Percentiles rank a stretch among this genome's conserved stretches.
Evolutionary conservation across 768 basidiomycete species (phyloP).

Genomic region (Lactifluus volemus): DNA sequence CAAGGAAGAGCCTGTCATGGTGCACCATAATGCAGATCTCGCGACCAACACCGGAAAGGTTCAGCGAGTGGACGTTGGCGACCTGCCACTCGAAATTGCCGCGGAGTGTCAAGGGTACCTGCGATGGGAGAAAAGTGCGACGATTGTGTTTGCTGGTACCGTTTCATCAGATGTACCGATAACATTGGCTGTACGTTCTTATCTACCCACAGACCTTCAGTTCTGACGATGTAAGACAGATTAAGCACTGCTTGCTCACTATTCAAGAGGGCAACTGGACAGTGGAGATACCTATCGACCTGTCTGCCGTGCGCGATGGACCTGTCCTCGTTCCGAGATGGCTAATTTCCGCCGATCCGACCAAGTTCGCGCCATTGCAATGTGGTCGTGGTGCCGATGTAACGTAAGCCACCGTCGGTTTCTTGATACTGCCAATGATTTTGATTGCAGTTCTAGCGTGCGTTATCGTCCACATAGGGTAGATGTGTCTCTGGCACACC

Average conservation of each 20-base stretch:
- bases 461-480: constrained; percentile 55
- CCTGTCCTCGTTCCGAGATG: constrained; percentile 33
- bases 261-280: constrained; percentile 58
- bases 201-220: neutral
- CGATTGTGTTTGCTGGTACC: constrained; percentile 52
- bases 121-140: constrained; percentile 47
- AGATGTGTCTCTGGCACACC: constrained; percentile 45
- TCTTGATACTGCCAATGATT: constrained; percentile 1
- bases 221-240: constrained; percentile 16
- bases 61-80: constrained; percentile 40
- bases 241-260: constrained; percentile 41
- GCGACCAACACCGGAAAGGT: constrained; percentile 22
- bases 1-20: constrained; percentile 37
- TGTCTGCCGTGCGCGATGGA: constrained; percentile 31
- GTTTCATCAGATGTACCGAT: constrained; percentile 43
- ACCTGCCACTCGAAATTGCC: constrained; percentile 22
- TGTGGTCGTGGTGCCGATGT: constrained; percentile 40
- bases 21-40: constrained; percentile 35
- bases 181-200: constrained; percentile 42
- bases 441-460: constrained; percentile 34
- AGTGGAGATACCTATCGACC: constrained; percentile 51
- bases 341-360: constrained; percentile 49
- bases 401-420: constrained; percentile 31
- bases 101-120: constrained; percentile 35
- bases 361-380: constrained; percentile 43